Conservation (phyloP, 805 yeast species). For the Nakazawaea ambrosiae region DNA sequence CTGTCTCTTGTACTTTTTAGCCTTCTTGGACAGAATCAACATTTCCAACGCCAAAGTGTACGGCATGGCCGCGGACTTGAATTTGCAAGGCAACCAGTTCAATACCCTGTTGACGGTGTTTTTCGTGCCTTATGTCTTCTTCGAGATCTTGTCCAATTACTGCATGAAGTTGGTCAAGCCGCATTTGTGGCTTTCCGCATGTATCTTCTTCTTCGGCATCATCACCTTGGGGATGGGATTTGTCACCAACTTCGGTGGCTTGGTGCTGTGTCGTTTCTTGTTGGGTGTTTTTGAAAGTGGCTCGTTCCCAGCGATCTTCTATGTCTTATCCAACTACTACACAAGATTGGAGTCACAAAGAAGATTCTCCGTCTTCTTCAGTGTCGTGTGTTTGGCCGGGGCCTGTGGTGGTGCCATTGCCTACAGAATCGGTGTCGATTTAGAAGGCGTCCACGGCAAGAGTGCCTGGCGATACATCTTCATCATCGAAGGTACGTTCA, state of each 20-base stretch:
- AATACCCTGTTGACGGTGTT: slow-evolving; percentile 52
- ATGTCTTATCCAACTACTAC: slow-evolving; percentile 35
- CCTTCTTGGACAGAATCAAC: slow-evolving; percentile 66
- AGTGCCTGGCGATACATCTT: slow-evolving; percentile 46
- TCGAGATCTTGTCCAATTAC: slow-evolving; percentile 26
- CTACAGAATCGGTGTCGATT: slow-evolving; percentile 31
- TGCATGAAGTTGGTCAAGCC: slow-evolving; percentile 32
- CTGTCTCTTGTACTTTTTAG: slow-evolving; percentile 54
- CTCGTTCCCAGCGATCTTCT: slow-evolving; percentile 38
- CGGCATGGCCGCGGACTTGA: slow-evolving; percentile 45
- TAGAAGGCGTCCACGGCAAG: slow-evolving; percentile 30
- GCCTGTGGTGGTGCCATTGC: slow-evolving; percentile 46
- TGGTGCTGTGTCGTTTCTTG: slow-evolving; percentile 34
- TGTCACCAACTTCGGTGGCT: slow-evolving; percentile 29
- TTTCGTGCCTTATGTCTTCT: slow-evolving; percentile 23
- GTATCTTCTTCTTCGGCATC: slow-evolving; percentile 33
- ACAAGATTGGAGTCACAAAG: slow-evolving; percentile 33
- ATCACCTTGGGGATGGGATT: slow-evolving; percentile 37
- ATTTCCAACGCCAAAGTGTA: slow-evolving; percentile 64
- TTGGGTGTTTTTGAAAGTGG: slow-evolving; percentile 38
- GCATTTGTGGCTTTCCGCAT: slow-evolving; percentile 31
- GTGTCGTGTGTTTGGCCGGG: slow-evolving; percentile 41
- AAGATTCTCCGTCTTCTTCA: slow-evolving; percentile 30
- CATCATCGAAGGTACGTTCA: slow-evolving; percentile 37
- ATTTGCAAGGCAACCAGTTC: slow-evolving; percentile 43